Evolutionary conservation across 2,329 filamentous ascomycete species (phyloP), one percentile per base, ranked within the genome.

Genomic region (Boeremia lycopersici): DNA sequence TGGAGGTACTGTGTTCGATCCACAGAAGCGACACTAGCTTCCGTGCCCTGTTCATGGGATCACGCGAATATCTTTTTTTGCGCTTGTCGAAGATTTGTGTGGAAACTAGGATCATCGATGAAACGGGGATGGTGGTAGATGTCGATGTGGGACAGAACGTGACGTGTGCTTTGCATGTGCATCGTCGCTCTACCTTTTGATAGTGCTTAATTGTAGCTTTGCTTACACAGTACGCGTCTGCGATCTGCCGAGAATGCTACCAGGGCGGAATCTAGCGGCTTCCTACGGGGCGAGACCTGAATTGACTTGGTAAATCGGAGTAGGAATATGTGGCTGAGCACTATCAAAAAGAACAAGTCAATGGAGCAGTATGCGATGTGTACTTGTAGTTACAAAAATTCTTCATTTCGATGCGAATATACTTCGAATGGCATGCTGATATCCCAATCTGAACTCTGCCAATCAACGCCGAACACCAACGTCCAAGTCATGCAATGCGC

Each of bases 1-100:
- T 56, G 53, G 53, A 56, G 53, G 53, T 56, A 56, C 53, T 50
- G 53, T 51, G 52, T 54, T 54, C 52, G 52, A 54, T 54, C 52
- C 52, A 54, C 52, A 54, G 52, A 54, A 54, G 52, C 53, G 53
- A 56, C 53, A 56, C 35, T 50, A 51, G 46, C 53, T 56, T 56
- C 53, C 42, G 53, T 51, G 53, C 53, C 42, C 42, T 28, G 12
- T 9, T 6, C 19, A 28, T 42, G 47, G 47, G 53, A 56, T 43
- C 42, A 51, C 47, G 53, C 46, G 47, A 50, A 48, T 30, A 30
- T 38, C 12, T 44, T 46, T 54, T 56, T 56, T 56, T 55, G 35
- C 13, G 26, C 3, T 39, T n/a, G 34, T 17, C 19, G 7, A 28
- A 40, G 17, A 4, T 40, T 25, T 23, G 15, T 33, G 45, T 12